Conservation (phyloP, 768 basidiomycete species). For the Gymnopilus dilepis region DNA sequence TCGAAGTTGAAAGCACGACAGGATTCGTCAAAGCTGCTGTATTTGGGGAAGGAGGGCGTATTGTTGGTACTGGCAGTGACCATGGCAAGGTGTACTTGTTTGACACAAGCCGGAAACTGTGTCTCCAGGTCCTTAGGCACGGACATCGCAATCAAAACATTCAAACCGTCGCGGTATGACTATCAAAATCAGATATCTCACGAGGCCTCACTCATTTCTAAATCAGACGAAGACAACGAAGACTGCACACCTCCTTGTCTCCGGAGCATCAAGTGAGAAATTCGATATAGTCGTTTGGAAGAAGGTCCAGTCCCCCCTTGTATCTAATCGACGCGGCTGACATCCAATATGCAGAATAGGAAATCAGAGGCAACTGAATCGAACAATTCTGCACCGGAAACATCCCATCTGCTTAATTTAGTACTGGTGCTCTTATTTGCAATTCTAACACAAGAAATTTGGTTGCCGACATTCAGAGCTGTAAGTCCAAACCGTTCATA, state of each 20-base stretch:
- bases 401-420: background rate
- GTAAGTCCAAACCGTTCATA: background rate
- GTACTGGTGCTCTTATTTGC: background rate
- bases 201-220: background rate
- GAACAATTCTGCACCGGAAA: background rate
- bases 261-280: background rate
- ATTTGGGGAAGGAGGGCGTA: constrained; percentile 3
- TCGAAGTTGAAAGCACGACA: background rate
- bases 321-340: no score
- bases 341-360: no score
- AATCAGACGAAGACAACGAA: background rate
- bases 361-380: background rate
- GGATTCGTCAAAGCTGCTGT: background rate
- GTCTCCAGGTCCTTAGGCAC: background rate
- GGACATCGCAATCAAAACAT: background rate
- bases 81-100: constrained; percentile 7
- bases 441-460: background rate
- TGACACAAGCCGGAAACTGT: background rate
- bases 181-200: background rate
- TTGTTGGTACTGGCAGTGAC: constrained; percentile 4
- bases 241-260: constrained; percentile 1
- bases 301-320: no score
- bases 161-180: constrained; percentile 3
- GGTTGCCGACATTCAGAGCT: background rate
- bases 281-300: background rate